Base-by-base conservation (phyloP, 2,329 filamentous ascomycete species). In the Aspergillus sojae region DNA sequence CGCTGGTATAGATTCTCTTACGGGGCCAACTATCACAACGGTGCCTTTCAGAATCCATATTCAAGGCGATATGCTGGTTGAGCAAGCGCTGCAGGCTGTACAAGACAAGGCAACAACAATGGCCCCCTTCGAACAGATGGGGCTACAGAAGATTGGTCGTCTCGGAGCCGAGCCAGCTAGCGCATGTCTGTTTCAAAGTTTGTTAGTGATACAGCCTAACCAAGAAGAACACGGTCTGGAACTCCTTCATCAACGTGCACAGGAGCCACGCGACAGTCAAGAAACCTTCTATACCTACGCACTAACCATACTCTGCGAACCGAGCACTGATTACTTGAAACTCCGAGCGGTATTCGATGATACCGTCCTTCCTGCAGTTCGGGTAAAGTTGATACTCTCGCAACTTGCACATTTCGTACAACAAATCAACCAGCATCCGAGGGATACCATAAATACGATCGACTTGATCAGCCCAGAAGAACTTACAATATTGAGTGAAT, bases 81-180 rank as follows among this genome's bases (percentile, higher is more conserved):
- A 34, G n/a, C 45, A 59, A 1, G 14, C 12, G 3, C 39, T 64
- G 36, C 4, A n/a, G 6, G 11, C 14, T 4, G 30, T 63, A 5
- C 65, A 64, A 14, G 14, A 45, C 84, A 79, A 83, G 60, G 83
- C 81, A 0, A 78, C 85, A 0, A 74, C 79, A 6, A 81, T 84
- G 59, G 86, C 88, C 3, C 83, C 85, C 0, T 84, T 87, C 68
- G 85, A 90, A 74, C 87, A 90, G 70, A 80, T 84, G 2, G 80
- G 79, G 4, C 52, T 82, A 14, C 77, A 78, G 56, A 73, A 78
- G 50, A 82, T 82, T 63, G 83, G 85, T 28, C 76, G 79, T n/a
- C 72, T 86, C 14, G 84, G 83, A 65, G 74, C 80, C 1, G 75
- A 80, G 57, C 70, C 75, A 4, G 72, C 72, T 23, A 63, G 70